Evolutionary conservation across 2,329 filamentous ascomycete species (phyloP), one percentile per base, ranked within the genome.

Genomic region (Atkinsonella texensis): DNA sequence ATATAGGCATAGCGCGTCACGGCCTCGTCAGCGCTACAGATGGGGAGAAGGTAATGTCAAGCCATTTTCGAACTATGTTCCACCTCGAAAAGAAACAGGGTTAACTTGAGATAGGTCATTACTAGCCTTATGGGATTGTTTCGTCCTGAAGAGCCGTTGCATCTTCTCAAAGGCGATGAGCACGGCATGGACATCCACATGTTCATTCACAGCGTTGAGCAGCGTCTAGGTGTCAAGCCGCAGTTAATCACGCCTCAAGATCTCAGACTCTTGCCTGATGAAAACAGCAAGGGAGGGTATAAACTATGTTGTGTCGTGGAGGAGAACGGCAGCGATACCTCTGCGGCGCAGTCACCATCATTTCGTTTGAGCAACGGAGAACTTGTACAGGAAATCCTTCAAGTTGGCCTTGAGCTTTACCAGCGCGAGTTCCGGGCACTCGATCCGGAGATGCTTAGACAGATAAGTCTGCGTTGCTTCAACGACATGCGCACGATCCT

Each of bases 401-500:
- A 72, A 32, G 56, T 71, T 18, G 66, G 67, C 0, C 55, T 71
- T 2, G 68, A 72, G 58, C 52, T 72, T 18, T 66, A 67, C 39
- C 69, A 71, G 42, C 61, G 61, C 0, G 69, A 72, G 55, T 55
- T 72, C 0, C 49, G 62, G 1, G 59, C 56, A 0, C 32, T 72
- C 1, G 56, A 60, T 0, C 57, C 59, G 0, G 60, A 66, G 17
- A 56, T 70, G 6, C 53, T 69, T 7, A 64, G 62, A 0, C 63
- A 70, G 43, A 33, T 72, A 20, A 63, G 63, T 38, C 56, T 69
- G 1, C 59, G 64, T 9, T 70, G 69, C 49, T 65, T 70, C 50
- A 72, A 72, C 42, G 68, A 72, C 51, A 58, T 71, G 55, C 63
- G 68, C 0, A 72, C 68, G 0, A 58, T 72, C 6, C 55, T 71